Base-by-base conservation (phyloP, 768 basidiomycete genomes). In the Hygrophoropsis aurantiaca region DNA sequence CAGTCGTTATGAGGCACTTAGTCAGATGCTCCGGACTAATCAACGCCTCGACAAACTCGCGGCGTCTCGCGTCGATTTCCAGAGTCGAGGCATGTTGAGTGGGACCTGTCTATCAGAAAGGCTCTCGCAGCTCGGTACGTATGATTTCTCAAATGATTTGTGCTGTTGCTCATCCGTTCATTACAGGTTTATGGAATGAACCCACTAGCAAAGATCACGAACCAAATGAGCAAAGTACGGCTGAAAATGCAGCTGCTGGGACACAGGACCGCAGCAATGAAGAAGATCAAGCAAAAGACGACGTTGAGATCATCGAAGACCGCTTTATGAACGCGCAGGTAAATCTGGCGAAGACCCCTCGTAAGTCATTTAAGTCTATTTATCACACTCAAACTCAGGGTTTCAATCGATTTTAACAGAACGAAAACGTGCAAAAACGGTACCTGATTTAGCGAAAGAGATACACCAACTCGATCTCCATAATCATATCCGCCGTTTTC, bases 11-110 rank as follows among this genome's bases (percentile, higher is more conserved):
- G 13, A 51, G 7, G 53, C 46, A 0, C 38, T 53, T 10, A 19
- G 38, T 11, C 54, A 58, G 42, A 58, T 56, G 44, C 35, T 58
- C 2, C 15, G 59, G 4, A 67, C 61, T 1, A 69, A 64, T 42
- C 58, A 58, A 16, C 42, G 55, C 11, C 46, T 63, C 1, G 49
- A 56, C 23, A 48, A 54, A 16, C 20, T 58, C 25, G 35, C 33
- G 7, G 49, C 49, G 13, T 27, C 39, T 4, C 11, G 49, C 2
- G 43, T 48, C 4, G 42, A 62, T 40, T 60, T 68, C 30, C 35
- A 37, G 3, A 16, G 42, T 3, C 40, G 39, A 1, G 51, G 60
- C 5, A 61, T 68, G 57, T 46, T 68, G 4, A 18, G 25, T 15
- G 43, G 41, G 18, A 43, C 46, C 21, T 50, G 19, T 11, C 20